phyloP scores from a whole-genome alignment of 257 asterid genomes.

The Henckelia pumila region DNA sequence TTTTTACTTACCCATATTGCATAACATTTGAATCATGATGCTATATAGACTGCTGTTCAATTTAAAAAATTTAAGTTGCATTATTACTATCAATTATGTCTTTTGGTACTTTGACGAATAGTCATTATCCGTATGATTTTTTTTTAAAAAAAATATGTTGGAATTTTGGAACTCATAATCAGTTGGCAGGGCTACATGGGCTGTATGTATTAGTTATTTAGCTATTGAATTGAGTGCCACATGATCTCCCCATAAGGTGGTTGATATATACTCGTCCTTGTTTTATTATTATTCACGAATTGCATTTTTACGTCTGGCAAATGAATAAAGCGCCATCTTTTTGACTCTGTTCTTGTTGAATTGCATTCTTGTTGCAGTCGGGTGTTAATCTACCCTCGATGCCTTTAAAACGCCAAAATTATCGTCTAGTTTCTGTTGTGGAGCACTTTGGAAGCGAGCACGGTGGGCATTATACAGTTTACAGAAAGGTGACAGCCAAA shows the following conservation, averaged over 20 bases:
- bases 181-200: neutral
- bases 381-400: conserved; percentile 14
- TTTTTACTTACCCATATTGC: too few relatives aligned
- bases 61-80: neutral
- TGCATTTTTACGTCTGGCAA: neutral
- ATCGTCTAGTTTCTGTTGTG: conserved; percentile 73
- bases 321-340: conserved; percentile 3
- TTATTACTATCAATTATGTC: too few relatives aligned
- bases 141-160: too few relatives aligned
- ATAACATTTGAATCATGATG: too few relatives aligned
- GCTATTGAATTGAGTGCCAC: neutral
- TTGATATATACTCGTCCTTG: neutral
- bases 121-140: too few relatives aligned
- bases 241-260: neutral
- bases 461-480: conserved; percentile 85
- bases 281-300: neutral
- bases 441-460: conserved; percentile 77
- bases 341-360: conserved; percentile 3
- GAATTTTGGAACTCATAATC: neutral
- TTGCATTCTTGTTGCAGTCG: conserved; percentile 29
- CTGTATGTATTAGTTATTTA: neutral
- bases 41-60: neutral
- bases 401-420: conserved; percentile 31
- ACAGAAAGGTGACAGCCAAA: conserved; percentile 57
- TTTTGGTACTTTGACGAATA: too few relatives aligned